Evolutionary conservation across 371 early-diverging fungal genomes (phyloP).

Genomic region (Mortierella sp.): DNA sequence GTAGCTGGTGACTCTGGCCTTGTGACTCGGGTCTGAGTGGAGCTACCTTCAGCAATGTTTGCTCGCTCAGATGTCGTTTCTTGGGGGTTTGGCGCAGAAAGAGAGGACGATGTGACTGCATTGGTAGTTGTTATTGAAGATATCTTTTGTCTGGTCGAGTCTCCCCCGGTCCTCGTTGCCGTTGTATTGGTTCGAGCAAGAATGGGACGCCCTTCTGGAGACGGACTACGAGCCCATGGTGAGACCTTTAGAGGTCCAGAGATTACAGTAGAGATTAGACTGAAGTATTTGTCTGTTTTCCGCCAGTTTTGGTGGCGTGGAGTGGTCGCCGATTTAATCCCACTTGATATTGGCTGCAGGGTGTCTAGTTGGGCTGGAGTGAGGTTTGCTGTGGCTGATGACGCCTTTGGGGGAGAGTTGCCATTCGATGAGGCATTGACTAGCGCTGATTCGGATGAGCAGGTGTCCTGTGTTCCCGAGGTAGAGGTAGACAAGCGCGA

Average conservation of each 20-base stretch:
- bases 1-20: no score
- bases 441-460: background rate
- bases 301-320: conserved; percentile 11
- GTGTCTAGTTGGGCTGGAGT: background rate
- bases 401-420: background rate
- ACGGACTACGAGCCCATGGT: background rate
- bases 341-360: background rate
- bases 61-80: no score
- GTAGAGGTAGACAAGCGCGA: background rate
- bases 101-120: no score
- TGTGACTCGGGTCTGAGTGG: no score
- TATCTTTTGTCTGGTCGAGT: no score
- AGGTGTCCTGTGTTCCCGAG: background rate
- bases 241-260: background rate
- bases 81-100: no score
- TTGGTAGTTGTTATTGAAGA: no score
- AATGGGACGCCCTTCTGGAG: background rate
- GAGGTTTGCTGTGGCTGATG: background rate
- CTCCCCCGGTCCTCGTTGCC: no score
- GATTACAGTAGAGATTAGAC: background rate
- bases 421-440: background rate
- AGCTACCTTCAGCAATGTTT: no score
- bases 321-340: background rate
- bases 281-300: background rate
- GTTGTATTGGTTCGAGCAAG: background rate